Percentiles rank a stretch among this genome's conserved stretches.
These are phyloP conservation scores for Primulina eburnea DNA, from an alignment of 257 asterid genomes.

Conservation along the genomic window DNA sequence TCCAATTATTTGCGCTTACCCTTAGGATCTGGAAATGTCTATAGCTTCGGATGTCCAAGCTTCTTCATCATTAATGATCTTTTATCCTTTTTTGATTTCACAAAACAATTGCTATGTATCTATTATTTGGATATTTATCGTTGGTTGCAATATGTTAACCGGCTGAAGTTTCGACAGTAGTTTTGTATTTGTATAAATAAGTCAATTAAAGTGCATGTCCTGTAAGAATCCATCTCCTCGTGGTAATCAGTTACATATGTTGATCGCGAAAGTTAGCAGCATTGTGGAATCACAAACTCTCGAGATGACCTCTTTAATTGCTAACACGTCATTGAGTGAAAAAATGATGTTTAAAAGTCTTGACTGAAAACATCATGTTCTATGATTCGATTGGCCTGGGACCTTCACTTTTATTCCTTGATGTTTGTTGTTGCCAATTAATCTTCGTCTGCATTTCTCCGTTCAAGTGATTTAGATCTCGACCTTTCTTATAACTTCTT, in stretches of 20 bases:
- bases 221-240: not conserved
- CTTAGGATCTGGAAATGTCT: constrained; percentile 23
- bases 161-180: too few relatives aligned
- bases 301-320: not conserved
- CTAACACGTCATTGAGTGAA: constrained; percentile 1
- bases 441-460: constrained; percentile 11
- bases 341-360: not conserved
- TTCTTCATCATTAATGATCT: constrained; percentile 16
- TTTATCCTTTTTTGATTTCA: not conserved
- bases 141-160: constrained; percentile 1
- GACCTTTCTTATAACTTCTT: not conserved
- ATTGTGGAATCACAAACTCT: not conserved
- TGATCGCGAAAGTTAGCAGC: not conserved
- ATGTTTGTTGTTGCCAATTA: constrained; percentile 9
- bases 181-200: too few relatives aligned
- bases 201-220: not conserved
- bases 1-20: constrained; percentile 16
- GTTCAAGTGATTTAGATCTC: not conserved
- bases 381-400: not conserved
- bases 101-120: not conserved
- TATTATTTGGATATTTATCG: constrained; percentile 9
- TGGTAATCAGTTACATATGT: constrained; percentile 10
- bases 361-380: constrained; percentile 10
- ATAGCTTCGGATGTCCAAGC: constrained; percentile 16
- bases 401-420: constrained; percentile 12